Percentiles rank a stretch among this genome's conserved stretches.
phyloP scores from a whole-genome alignment of 306 rosid species.

The Medicago truncatula region MtrunA17r5.0-ANR NC_053043.1:964501-965000 shows the following conservation, averaged over 20 bases:
- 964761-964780: conserved; percentile 78
- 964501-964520: background rate
- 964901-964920: background rate
- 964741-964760: conserved; percentile 55
- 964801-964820: conserved; percentile 70
- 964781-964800: conserved; percentile 77
- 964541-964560: background rate
- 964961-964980: conserved; percentile 47
- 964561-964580: conserved; percentile 20
- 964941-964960: conserved; percentile 52
- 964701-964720: conserved; percentile 62
- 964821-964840: conserved; percentile 79
- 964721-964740: conserved; percentile 81
- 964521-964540: background rate
- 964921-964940: conserved; percentile 41
- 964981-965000: conserved; percentile 51
- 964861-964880: background rate
- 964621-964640: conserved; percentile 44
- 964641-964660: conserved; percentile 44
- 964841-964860: conserved; percentile 49
- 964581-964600: conserved; percentile 26
- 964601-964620: conserved; percentile 18
- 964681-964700: conserved; percentile 43
- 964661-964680: conserved; percentile 51
- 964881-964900: background rate